Percentiles rank a stretch among this genome's conserved stretches.
Evolutionary conservation across 139 green algal genomes (phyloP).

Genomic region (Helicosporidium sp.): DNA sequence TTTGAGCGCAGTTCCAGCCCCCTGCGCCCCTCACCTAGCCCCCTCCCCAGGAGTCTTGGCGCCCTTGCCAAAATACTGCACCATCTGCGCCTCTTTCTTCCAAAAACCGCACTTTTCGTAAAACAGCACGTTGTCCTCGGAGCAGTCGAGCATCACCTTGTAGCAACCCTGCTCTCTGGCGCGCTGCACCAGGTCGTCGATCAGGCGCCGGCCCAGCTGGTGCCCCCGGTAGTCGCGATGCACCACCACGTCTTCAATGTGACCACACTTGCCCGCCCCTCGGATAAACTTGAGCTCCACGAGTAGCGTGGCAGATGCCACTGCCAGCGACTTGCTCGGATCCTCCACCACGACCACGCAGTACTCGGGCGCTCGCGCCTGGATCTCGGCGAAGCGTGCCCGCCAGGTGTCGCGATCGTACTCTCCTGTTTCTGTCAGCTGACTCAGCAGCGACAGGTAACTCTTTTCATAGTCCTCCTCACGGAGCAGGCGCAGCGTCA

Average conservation of each 20-base stretch:
- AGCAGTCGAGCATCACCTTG: conserved; percentile 89
- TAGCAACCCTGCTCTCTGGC: too few relatives aligned
- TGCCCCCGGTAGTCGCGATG: conserved; percentile 38
- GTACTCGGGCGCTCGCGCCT: too few relatives aligned
- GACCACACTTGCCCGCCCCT: conserved; percentile 51
- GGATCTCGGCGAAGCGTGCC: too few relatives aligned
- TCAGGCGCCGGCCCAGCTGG: conserved; percentile 48
- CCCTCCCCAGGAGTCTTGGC: too few relatives aligned
- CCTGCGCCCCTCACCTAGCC: too few relatives aligned
- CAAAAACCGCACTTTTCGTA: conserved; percentile 76
- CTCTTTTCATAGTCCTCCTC: too few relatives aligned
- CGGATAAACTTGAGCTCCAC: conserved; percentile 79
- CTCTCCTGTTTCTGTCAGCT: conserved; percentile 60
- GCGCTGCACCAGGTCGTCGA: too few relatives aligned
- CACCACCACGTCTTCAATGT: conserved; percentile 91
- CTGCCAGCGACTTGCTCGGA: too few relatives aligned
- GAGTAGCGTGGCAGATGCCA: conserved; percentile 60
- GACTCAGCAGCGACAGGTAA: conserved; percentile 51
- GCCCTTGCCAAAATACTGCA: too few relatives aligned
- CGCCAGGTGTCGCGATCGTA: conserved; percentile 31
- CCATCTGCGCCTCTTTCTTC: conserved; percentile 85
- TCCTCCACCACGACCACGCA: too few relatives aligned
- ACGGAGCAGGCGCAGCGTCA: too few relatives aligned
- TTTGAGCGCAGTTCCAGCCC: too few relatives aligned
- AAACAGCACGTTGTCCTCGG: conserved; percentile 63